Conservation (phyloP, 352 stramenopile species). For the Pythium chondricola region DNA sequence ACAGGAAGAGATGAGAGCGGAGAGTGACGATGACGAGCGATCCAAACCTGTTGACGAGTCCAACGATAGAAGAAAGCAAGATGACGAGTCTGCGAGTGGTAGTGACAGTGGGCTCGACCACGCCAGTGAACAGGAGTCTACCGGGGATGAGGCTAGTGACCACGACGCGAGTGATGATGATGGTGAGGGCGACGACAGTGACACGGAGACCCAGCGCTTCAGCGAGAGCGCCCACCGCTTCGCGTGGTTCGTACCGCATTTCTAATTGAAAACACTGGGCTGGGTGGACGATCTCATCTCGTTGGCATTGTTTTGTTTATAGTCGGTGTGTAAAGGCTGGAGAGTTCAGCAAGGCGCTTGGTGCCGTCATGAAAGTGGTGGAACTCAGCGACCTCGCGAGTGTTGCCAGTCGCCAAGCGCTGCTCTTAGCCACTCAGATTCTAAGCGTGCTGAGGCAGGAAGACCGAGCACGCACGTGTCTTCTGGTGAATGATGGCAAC, state of each 20-base stretch:
- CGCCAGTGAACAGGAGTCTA: not conserved
- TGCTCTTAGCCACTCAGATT: constrained; percentile 39
- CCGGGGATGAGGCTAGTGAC: not conserved
- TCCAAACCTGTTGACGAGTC: too few relatives aligned
- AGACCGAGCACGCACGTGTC: constrained; percentile 25
- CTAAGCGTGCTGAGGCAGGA: constrained; percentile 23
- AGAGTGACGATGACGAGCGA: too few relatives aligned
- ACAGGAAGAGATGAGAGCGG: too few relatives aligned
- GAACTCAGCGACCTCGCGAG: constrained; percentile 26
- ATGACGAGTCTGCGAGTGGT: too few relatives aligned
- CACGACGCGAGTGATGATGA: constrained; percentile 4
- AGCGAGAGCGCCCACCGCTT: constrained; percentile 21
- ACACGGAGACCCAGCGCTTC: constrained; percentile 17
- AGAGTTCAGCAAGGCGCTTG: constrained; percentile 33
- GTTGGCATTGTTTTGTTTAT: too few relatives aligned
- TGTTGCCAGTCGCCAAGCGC: constrained; percentile 21
- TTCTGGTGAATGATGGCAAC: constrained; percentile 21
- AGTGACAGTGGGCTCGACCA: too few relatives aligned
- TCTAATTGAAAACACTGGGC: not conserved
- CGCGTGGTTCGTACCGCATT: constrained; percentile 18
- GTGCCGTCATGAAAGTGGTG: constrained; percentile 36
- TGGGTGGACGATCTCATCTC: too few relatives aligned
- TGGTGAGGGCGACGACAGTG: constrained; percentile 7
- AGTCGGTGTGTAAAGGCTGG: constrained; percentile 40
- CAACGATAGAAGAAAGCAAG: too few relatives aligned